Evolutionary conservation across 106 monocot genomes (phyloP).

Genomic region (Allium sativum): DNA sequence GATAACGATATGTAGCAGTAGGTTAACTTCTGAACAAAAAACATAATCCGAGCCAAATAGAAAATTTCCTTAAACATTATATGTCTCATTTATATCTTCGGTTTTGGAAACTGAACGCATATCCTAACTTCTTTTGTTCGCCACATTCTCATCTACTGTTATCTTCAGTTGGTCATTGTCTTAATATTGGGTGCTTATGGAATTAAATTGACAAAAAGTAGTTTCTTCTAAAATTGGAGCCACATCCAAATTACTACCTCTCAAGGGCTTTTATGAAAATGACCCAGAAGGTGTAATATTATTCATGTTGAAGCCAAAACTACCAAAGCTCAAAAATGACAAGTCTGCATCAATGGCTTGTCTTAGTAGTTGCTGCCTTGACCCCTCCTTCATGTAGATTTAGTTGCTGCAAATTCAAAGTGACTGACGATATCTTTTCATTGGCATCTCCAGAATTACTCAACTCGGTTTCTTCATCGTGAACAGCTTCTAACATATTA

Average conservation of each 20-base stretch:
- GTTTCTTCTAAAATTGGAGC: constrained; percentile 26
- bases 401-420: constrained; percentile 54
- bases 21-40: constrained; percentile 39
- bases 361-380: constrained; percentile 19
- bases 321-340: constrained; percentile 91
- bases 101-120: constrained; percentile 49
- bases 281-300: constrained; percentile 40
- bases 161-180: constrained; percentile 34
- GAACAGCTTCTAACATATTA: constrained; percentile 15
- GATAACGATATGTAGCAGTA: constrained; percentile 33
- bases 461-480: constrained; percentile 28
- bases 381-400: constrained; percentile 45
- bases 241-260: constrained; percentile 29
- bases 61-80: constrained; percentile 38
- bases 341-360: constrained; percentile 65
- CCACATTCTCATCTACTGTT: constrained; percentile 30
- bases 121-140: constrained; percentile 33
- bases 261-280: constrained; percentile 25
- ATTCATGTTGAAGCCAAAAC: constrained; percentile 62
- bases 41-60: constrained; percentile 56
- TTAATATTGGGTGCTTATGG: constrained; percentile 67
- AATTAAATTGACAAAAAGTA: constrained; percentile 35
- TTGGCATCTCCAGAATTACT: constrained; percentile 21
- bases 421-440: constrained; percentile 34
- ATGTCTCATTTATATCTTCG: constrained; percentile 32